Evolutionary conservation across 129 eudicot genomes (phyloP).

Genomic region (Pulicaria dysenterica): DNA sequence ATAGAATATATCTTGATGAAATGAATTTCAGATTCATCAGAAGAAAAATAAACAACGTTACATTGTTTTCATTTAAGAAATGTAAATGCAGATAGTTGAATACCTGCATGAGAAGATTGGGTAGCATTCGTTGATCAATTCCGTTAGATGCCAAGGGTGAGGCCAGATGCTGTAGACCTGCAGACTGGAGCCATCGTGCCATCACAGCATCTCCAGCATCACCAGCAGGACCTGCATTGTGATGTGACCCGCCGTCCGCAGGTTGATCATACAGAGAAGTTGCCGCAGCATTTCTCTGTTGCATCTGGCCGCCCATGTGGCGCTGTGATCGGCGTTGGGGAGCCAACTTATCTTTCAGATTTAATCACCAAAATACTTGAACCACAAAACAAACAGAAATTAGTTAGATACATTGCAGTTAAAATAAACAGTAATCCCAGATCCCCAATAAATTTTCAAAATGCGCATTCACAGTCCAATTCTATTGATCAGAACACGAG

Average conservation of each 20-base stretch:
- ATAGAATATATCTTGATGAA: background rate
- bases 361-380: constrained; percentile 24
- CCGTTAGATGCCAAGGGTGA: constrained; percentile 87
- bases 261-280: constrained; percentile 94
- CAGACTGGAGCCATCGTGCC: constrained; percentile 99
- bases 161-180: constrained; percentile 99
- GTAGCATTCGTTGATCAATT: constrained; percentile 64
- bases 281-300: constrained; percentile 87
- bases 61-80: background rate
- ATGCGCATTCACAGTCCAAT: constrained; percentile 14
- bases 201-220: constrained; percentile 98
- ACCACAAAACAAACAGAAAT: constrained; percentile 4
- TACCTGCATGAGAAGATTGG: constrained; percentile 97
- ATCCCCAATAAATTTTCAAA: constrained; percentile 10
- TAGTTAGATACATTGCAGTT: constrained; percentile 4
- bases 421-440: background rate
- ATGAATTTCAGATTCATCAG: background rate
- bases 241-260: constrained; percentile 48
- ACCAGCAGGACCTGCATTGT: constrained; percentile 52
- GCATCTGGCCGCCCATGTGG: constrained; percentile 99
- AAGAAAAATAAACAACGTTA: background rate
- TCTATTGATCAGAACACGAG: background rate
- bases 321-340: constrained; percentile 97
- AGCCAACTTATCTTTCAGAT: constrained; percentile 61
- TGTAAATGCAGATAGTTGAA: background rate